Conservation (phyloP, 169 alveolate genomes). For the Blepharisma undulans region DNA sequence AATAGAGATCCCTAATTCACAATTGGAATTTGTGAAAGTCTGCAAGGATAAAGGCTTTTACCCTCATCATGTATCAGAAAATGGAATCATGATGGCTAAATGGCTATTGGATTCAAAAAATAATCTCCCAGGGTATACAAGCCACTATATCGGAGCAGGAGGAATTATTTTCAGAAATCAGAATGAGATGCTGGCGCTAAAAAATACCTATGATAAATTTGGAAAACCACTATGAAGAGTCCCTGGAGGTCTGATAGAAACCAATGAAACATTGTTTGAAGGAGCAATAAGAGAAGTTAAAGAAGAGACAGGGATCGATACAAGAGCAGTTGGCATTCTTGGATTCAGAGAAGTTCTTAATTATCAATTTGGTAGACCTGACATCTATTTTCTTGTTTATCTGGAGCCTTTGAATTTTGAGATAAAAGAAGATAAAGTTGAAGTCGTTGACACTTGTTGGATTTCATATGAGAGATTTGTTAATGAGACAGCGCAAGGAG, state of each 20-base stretch:
- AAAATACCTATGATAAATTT: neutral
- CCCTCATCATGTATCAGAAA: slow-evolving; percentile 8
- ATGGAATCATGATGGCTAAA: neutral
- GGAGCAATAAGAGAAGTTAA: slow-evolving; percentile 5
- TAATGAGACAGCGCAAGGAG: neutral
- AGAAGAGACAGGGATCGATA: slow-evolving; percentile 37
- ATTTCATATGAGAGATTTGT: neutral
- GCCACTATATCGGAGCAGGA: slow-evolving; percentile 9
- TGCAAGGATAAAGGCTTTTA: neutral
- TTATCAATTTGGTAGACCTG: neutral
- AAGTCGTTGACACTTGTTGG: slow-evolving; percentile 3
- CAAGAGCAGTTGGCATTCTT: neutral
- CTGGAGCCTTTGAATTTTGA: slow-evolving; percentile 11
- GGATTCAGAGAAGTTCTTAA: neutral
- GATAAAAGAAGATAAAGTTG: neutral
- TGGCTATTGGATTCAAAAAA: neutral
- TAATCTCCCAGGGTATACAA: neutral
- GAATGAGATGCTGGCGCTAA: neutral
- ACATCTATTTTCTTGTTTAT: neutral
- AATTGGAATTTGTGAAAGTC: neutral
- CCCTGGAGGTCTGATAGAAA: slow-evolving; percentile 29
- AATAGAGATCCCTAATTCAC: neutral
- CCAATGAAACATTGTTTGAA: slow-evolving; percentile 5
- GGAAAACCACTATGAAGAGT: neutral
- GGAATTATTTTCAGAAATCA: neutral